Conservation (phyloP, 495 filamentous ascomycete species). For the Lasiosphaeris hirsuta region DNA sequence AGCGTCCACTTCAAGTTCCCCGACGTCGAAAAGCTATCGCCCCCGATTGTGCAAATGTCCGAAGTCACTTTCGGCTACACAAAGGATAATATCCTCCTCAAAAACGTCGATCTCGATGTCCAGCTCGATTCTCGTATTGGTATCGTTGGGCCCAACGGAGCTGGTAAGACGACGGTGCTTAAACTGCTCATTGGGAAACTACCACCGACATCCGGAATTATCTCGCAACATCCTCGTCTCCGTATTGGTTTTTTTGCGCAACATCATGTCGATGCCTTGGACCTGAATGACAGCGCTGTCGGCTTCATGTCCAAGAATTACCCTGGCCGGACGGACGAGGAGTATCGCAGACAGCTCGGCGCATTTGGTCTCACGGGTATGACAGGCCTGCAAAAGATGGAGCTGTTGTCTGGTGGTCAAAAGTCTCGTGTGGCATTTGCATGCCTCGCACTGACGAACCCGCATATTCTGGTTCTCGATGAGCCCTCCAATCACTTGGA, state of each 20-base stretch:
- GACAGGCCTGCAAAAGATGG: conserved; percentile 96
- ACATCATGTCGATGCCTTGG: conserved; percentile 96
- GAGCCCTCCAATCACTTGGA: conserved; percentile 98
- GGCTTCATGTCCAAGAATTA: conserved; percentile 93
- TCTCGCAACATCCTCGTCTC: conserved; percentile 82
- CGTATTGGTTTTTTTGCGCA: conserved; percentile 96
- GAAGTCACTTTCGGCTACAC: conserved; percentile 89
- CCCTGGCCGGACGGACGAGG: conserved; percentile 88
- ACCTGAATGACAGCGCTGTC: conserved; percentile 82
- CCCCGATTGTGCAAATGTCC: conserved; percentile 97
- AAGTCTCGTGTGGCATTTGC: conserved; percentile 98
- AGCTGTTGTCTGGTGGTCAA: conserved; percentile 89
- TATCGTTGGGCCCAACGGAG: conserved; percentile 97
- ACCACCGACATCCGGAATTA: conserved; percentile 69
- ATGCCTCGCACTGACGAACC: conserved; percentile 85
- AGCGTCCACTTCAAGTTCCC: conserved; percentile 97
- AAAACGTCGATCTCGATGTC: conserved; percentile 88
- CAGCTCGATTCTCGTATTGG: conserved; percentile 97
- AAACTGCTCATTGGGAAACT: conserved; percentile 91
- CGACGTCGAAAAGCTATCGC: conserved; percentile 94
- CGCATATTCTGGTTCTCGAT: conserved; percentile 96
- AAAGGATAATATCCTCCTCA: conserved; percentile 73
- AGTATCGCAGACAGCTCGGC: conserved; percentile 92
- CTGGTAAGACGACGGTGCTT: conserved; percentile 95
- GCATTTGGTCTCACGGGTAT: conserved; percentile 98